These are phyloP conservation scores for Botryotinia narcissicola DNA, from an alignment of 2,329 filamentous ascomycete genomes.

Conservation along the genomic window DNA sequence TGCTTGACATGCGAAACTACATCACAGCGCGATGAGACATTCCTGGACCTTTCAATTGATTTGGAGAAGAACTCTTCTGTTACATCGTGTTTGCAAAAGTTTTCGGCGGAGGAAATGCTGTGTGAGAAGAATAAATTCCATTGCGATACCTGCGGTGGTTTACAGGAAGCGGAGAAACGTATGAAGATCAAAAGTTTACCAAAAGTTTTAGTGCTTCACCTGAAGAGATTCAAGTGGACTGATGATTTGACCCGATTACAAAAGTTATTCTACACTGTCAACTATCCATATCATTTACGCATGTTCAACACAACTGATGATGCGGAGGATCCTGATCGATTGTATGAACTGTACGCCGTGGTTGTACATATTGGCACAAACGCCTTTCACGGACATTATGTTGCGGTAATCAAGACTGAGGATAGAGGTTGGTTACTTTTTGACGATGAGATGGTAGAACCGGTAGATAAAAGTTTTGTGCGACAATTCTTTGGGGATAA, in stretches of 20 bases:
- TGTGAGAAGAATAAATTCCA: conserved; percentile 99
- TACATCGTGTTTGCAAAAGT: conserved; percentile 90
- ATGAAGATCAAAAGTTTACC: conserved; percentile 99
- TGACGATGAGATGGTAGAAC: conserved; percentile 98
- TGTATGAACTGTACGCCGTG: conserved; percentile 96
- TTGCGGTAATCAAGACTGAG: conserved; percentile 95
- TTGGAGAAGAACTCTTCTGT: conserved; percentile 94
- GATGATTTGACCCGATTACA: conserved; percentile 91
- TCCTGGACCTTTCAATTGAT: conserved; percentile 93
- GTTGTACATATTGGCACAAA: conserved; percentile 97
- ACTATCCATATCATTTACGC: conserved; percentile 94
- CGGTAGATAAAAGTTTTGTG: conserved; percentile 94
- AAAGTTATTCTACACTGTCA: conserved; percentile 94
- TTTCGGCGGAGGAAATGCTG: conserved; percentile 97
- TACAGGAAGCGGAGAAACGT: conserved; percentile 96
- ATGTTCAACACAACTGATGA: conserved; percentile 84
- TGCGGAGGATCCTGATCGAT: conserved; percentile 85
- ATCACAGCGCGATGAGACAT: conserved; percentile 92
- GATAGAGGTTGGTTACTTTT: conserved; percentile 95
- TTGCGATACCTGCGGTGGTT: conserved; percentile 91
- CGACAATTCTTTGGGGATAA: conserved; percentile 96
- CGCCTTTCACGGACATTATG: conserved; percentile 96
- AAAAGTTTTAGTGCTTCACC: conserved; percentile 83
- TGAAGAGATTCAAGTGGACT: conserved; percentile 98
- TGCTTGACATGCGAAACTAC: conserved; percentile 95